These are phyloP conservation scores for Calonectria crousiana DNA, from an alignment of 2,329 filamentous ascomycete species.

Conservation along the genomic window DNA sequence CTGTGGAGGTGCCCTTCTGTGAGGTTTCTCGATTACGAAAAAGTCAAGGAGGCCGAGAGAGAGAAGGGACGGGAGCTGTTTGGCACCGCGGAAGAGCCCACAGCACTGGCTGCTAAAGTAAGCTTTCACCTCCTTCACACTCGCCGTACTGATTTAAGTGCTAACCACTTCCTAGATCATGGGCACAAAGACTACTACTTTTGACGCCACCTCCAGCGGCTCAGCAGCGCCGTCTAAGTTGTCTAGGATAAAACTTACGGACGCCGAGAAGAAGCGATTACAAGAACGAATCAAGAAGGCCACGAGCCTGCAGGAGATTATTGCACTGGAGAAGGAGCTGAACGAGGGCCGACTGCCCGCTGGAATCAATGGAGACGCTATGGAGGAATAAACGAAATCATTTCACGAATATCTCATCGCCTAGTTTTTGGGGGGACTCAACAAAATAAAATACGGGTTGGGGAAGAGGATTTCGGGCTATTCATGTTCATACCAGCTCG, in stretches of 20 bases:
- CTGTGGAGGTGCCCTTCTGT: constrained; percentile 88
- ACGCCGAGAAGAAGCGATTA: constrained; percentile 86
- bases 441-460: constrained; percentile 32
- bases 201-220: constrained; percentile 67
- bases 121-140: background rate
- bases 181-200: constrained; percentile 83
- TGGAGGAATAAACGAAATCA: constrained; percentile 67
- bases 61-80: constrained; percentile 83
- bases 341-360: constrained; percentile 88
- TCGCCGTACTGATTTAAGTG: too few relatives aligned
- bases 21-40: constrained; percentile 91
- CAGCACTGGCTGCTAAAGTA: constrained; percentile 81
- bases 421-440: constrained; percentile 19
- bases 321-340: constrained; percentile 89
- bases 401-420: constrained; percentile 11
- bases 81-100: constrained; percentile 82
- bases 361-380: constrained; percentile 68
- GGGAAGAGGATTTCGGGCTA: constrained; percentile 26
- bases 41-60: constrained; percentile 90
- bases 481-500: constrained; percentile 30
- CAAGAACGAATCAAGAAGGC: constrained; percentile 91
- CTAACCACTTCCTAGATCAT: constrained; percentile 71
- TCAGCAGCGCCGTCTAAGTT: constrained; percentile 68
- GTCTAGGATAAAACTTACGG: constrained; percentile 86
- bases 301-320: constrained; percentile 90